Conservation (phyloP, 73 alveolate genomes). For the Tetrahymena elliotti region DNA sequence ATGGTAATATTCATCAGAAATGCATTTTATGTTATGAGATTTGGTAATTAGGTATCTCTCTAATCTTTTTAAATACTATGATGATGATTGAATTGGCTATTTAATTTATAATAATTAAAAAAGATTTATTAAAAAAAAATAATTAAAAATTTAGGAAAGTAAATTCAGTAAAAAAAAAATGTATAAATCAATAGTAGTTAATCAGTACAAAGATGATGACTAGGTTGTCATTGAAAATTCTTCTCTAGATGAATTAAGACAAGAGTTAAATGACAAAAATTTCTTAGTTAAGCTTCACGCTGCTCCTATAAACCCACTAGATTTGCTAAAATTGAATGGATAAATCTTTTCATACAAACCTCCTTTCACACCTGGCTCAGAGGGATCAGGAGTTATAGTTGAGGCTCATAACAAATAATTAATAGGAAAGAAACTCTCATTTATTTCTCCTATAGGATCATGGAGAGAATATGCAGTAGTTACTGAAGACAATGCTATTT, state of each 20-base stretch:
- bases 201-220: background rate
- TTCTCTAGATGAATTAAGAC: background rate
- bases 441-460: background rate
- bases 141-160: background rate
- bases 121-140: background rate
- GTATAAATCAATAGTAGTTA: background rate
- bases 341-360: background rate
- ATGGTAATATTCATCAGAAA: background rate
- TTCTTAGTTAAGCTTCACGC: background rate
- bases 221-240: background rate
- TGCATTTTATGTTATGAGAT: background rate
- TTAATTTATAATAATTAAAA: no score
- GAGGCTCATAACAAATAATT: background rate
- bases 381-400: background rate
- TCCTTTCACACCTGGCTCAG: background rate
- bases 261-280: background rate
- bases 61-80: background rate
- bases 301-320: conserved; percentile 1
- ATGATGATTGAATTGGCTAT: background rate
- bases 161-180: background rate
- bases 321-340: background rate
- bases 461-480: background rate
- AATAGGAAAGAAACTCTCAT: background rate
- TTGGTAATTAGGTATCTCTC: background rate
- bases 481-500: background rate